These are phyloP conservation scores for Tolypocladium endophyticum DNA, from an alignment of 2,329 filamentous ascomycete genomes.

Conservation along the genomic window DNA sequence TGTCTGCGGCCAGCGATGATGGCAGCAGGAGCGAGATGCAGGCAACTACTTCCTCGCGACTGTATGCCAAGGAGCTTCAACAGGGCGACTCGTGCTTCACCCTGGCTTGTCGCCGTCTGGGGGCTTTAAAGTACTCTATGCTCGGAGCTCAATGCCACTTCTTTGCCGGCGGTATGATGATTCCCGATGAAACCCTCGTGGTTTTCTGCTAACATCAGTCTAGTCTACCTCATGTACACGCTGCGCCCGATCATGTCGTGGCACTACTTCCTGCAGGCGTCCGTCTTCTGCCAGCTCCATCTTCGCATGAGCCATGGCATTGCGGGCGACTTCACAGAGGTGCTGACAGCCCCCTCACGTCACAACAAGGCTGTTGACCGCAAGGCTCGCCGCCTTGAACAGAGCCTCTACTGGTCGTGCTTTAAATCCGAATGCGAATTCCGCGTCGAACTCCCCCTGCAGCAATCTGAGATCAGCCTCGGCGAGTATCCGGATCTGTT, in stretches of 20 bases:
- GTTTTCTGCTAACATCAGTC: not conserved
- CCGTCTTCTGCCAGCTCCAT: not conserved
- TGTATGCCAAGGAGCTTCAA: not conserved
- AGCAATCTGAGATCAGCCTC: not conserved
- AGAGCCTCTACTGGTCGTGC: not conserved
- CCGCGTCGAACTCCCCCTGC: not conserved
- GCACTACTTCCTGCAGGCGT: not conserved
- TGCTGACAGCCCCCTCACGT: not conserved
- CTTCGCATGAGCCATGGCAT: not conserved
- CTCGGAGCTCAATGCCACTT: constrained; percentile 26
- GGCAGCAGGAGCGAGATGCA: not conserved
- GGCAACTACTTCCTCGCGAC: not conserved
- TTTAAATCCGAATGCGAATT: not conserved
- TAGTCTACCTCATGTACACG: constrained; percentile 28
- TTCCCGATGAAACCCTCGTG: not conserved
- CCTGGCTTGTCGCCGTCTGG: constrained; percentile 13
- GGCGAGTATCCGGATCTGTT: not conserved
- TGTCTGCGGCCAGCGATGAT: not conserved
- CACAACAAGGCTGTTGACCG: not conserved
- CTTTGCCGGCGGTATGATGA: constrained; percentile 17
- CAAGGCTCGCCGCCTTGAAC: not conserved
- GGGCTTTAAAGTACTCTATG: constrained; percentile 14
- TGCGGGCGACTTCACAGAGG: not conserved
- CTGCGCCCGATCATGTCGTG: constrained; percentile 8
- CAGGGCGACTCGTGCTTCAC: constrained; percentile 9